Percentiles rank a stretch among this genome's conserved stretches.
phyloP scores from a whole-genome alignment of 148 eudicot genomes.

The Spergularia bocconei region DNA sequence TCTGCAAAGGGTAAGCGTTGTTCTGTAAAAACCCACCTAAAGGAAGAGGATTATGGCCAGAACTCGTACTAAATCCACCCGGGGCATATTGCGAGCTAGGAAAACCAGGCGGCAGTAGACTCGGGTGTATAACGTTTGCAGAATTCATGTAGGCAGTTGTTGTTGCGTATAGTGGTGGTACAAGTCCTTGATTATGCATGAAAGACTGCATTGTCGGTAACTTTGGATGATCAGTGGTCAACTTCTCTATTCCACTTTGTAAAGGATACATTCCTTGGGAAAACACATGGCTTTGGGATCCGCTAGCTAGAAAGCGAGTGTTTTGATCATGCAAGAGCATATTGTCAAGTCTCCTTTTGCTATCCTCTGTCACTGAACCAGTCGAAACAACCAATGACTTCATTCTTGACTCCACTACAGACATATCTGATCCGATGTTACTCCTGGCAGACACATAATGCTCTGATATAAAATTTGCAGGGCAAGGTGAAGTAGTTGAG shows the following conservation, averaged over 20 bases:
- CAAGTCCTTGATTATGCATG: slow-evolving; percentile 23
- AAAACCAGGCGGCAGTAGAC: slow-evolving; percentile 21
- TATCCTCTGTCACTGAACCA: slow-evolving; percentile 13
- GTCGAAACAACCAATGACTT: slow-evolving; percentile 25
- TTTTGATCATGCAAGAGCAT: slow-evolving; percentile 24
- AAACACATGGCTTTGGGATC: slow-evolving; percentile 23
- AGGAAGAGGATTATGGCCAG: slow-evolving; percentile 27
- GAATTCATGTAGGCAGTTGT: slow-evolving; percentile 27
- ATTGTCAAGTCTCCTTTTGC: slow-evolving; percentile 22
- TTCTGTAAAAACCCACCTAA: slow-evolving; percentile 25
- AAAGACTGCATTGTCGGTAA: slow-evolving; percentile 16
- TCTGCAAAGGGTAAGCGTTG: slow-evolving; percentile 15
- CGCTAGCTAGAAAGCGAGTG: slow-evolving; percentile 14
- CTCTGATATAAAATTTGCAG: slow-evolving; percentile 14
- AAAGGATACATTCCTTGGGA: slow-evolving; percentile 21
- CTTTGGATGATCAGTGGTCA: slow-evolving; percentile 17
- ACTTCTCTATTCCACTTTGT: slow-evolving; percentile 13
- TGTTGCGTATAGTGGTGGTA: slow-evolving; percentile 32
- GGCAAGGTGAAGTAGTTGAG: slow-evolving; percentile 10
- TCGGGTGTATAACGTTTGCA: slow-evolving; percentile 25
- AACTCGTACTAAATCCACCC: slow-evolving; percentile 15
- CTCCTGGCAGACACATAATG: slow-evolving; percentile 17
- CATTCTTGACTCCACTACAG: slow-evolving; percentile 31
- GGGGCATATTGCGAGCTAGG: slow-evolving; percentile 23
- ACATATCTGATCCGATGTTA: slow-evolving; percentile 21